Percentiles rank a stretch among this genome's conserved stretches.
phyloP scores from a whole-genome alignment of 495 filamentous ascomycete species.

The Talaromyces adpressus region DNA sequence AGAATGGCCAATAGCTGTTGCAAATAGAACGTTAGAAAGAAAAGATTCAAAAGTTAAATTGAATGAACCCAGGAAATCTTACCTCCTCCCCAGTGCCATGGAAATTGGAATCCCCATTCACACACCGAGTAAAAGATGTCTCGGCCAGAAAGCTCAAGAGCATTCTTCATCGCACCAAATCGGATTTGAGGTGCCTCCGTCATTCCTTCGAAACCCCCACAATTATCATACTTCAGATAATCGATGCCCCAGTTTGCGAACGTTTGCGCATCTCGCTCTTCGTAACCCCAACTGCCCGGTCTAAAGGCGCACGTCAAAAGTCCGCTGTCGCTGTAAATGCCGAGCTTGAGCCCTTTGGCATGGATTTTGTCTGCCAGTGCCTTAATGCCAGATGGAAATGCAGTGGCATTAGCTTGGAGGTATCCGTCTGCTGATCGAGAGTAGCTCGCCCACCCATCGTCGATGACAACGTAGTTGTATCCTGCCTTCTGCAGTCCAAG shows the following conservation, averaged over 20 bases:
- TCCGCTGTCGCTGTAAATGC: conserved; percentile 52
- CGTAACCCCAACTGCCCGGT: conserved; percentile 45
- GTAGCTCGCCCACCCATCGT: conserved; percentile 49
- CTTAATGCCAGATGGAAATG: conserved; percentile 47
- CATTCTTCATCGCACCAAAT: not conserved
- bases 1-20: conserved; percentile 1
- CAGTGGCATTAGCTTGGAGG: conserved; percentile 36
- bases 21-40: not conserved
- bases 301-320: conserved; percentile 46
- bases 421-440: conserved; percentile 28
- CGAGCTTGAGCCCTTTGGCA: conserved; percentile 43
- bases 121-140: not conserved
- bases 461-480: conserved; percentile 46
- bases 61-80: not conserved
- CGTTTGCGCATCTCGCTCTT: conserved; percentile 49
- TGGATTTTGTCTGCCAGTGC: too few species aligned
- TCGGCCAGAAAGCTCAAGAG: not conserved
- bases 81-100: conserved; percentile 5
- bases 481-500: conserved; percentile 18
- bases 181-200: not conserved
- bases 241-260: conserved; percentile 57
- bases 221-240: conserved; percentile 64
- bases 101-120: conserved; percentile 5
- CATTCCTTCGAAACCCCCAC: conserved; percentile 16
- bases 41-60: not conserved